Percentiles rank a stretch among this genome's conserved stretches.
Evolutionary conservation across 768 basidiomycete genomes (phyloP).

Genomic region (Neoboletus brunneissimus): DNA sequence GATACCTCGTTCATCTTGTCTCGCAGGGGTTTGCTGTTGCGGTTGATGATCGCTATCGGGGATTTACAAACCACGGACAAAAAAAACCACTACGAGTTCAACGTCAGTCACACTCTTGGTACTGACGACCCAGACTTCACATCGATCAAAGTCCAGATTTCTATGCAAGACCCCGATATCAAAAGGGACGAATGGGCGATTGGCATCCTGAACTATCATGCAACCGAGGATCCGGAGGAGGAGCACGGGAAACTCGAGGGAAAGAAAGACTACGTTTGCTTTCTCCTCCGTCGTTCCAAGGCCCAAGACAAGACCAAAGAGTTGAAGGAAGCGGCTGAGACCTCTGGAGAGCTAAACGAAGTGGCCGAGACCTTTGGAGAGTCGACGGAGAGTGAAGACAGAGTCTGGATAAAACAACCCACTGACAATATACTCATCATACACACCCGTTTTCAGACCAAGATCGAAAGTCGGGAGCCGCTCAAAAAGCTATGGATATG

Average conservation of each 20-base stretch:
- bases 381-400: neutral
- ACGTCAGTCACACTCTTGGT: neutral
- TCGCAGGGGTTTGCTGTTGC: slow-evolving; percentile 15
- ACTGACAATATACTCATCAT: neutral
- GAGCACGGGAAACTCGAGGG: neutral
- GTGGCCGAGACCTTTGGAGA: neutral
- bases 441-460: neutral
- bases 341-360: neutral
- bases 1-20: slow-evolving; percentile 14
- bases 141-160: neutral
- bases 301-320: neutral
- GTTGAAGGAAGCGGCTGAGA: neutral
- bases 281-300: neutral
- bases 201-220: neutral
- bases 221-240: neutral
- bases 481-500: neutral
- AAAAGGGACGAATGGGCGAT: neutral
- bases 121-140: neutral
- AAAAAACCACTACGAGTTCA: neutral
- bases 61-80: neutral
- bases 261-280: neutral
- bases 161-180: too few species aligned
- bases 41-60: slow-evolving; percentile 11
- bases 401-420: neutral
- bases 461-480: neutral